Evolutionary conservation across 495 filamentous ascomycete genomes (phyloP).

Genomic region (Collariella sp.): DNA sequence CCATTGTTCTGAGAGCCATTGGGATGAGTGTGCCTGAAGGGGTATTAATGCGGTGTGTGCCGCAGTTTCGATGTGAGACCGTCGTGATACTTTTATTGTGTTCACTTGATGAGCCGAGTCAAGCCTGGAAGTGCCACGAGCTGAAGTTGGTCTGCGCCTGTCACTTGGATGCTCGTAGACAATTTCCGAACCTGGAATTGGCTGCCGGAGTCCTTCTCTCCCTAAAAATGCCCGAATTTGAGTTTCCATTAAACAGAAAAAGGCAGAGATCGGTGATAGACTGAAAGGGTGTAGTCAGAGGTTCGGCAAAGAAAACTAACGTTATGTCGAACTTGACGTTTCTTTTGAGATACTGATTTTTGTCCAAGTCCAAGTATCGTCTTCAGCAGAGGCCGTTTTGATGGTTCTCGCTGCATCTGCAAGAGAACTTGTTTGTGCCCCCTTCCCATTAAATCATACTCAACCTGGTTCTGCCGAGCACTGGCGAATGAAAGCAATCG

Average conservation of each 20-base stretch:
- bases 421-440: too few species aligned
- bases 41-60: background rate
- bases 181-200: background rate
- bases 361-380: background rate
- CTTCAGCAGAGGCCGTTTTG: background rate
- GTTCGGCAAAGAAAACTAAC: background rate
- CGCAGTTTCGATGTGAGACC: background rate
- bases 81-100: background rate
- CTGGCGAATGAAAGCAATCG: background rate
- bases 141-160: too few species aligned
- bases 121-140: background rate
- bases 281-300: background rate
- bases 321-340: background rate
- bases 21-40: background rate
- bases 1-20: background rate
- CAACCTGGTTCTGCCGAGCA: background rate
- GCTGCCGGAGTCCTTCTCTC: background rate
- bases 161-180: background rate
- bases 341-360: background rate
- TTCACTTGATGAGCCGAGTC: background rate
- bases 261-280: background rate
- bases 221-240: background rate
- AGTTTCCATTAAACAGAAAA: background rate
- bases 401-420: too few species aligned
- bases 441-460: background rate